These are phyloP conservation scores for Lachancea meyersii DNA, from an alignment of 805 yeast genomes.

Conservation along the genomic window DNA sequence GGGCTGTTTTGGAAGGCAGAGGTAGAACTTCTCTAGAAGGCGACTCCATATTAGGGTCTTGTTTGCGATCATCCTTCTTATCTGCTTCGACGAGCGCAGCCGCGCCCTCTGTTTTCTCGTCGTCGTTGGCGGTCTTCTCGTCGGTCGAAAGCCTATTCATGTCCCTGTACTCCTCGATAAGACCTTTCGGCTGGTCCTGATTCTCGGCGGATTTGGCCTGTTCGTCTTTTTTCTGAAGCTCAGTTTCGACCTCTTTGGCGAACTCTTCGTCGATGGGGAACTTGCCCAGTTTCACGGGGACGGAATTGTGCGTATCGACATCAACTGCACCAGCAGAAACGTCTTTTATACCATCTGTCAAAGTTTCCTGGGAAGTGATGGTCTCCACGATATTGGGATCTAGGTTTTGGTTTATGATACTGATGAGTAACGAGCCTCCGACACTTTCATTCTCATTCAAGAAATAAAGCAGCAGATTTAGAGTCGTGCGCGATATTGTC, in stretches of 20 bases:
- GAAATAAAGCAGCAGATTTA: conserved; percentile 77
- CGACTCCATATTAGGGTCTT: conserved; percentile 43
- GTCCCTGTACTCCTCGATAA: conserved; percentile 62
- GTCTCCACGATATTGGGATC: conserved; percentile 40
- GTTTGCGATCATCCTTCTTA: conserved; percentile 15
- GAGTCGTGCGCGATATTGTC: conserved; percentile 72
- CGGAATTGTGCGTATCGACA: conserved; percentile 26
- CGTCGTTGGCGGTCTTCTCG: conserved; percentile 10
- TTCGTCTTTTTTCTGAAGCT: conserved; percentile 73
- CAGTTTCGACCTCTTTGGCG: conserved; percentile 76
- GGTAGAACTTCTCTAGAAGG: conserved; percentile 77
- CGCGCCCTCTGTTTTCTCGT: conserved; percentile 22
- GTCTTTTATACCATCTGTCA: conserved; percentile 33
- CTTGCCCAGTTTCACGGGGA: conserved; percentile 69
- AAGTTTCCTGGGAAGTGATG: conserved; percentile 28
- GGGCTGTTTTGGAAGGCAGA: conserved; percentile 73
- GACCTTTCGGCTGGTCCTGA: conserved; percentile 34
- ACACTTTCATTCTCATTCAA: conserved; percentile 86
- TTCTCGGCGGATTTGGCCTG: conserved; percentile 38
- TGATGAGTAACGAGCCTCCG: conserved; percentile 83
- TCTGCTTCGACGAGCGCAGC: conserved; percentile 16
- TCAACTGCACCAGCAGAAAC: conserved; percentile 29
- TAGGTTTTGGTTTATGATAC: conserved; percentile 80
- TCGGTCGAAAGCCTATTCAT: conserved; percentile 19
- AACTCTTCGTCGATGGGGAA: conserved; percentile 84